Evolutionary conservation across 1,284 basidiomycete species (phyloP).

Genomic region (Cystobasidium sp.): DNA sequence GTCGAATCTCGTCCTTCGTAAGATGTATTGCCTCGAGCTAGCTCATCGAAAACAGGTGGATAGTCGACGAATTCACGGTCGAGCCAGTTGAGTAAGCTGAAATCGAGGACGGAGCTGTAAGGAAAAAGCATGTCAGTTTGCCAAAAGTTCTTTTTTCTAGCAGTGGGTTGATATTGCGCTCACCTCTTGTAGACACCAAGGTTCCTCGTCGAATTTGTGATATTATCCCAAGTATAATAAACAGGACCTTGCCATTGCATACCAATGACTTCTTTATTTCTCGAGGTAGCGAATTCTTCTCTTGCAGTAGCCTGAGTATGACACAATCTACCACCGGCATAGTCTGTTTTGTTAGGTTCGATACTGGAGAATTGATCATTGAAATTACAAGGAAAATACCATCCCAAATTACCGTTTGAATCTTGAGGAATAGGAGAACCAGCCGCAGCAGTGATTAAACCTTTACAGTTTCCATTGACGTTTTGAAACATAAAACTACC

Average conservation of each 20-base stretch:
- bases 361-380: constrained; percentile 73
- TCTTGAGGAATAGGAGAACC: constrained; percentile 70
- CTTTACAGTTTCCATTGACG: constrained; percentile 78
- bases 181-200: constrained; percentile 89
- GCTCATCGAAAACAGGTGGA: constrained; percentile 77
- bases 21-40: constrained; percentile 71
- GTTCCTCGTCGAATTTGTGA: constrained; percentile 72
- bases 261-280: constrained; percentile 48
- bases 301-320: constrained; percentile 69
- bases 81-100: constrained; percentile 82
- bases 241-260: constrained; percentile 76
- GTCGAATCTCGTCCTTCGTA: constrained; percentile 85
- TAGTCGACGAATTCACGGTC: constrained; percentile 76
- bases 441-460: constrained; percentile 72
- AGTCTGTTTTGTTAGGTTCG: constrained; percentile 70
- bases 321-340: constrained; percentile 70
- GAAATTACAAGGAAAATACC: constrained; percentile 97
- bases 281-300: constrained; percentile 58
- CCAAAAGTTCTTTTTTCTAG: constrained; percentile 46
- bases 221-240: constrained; percentile 89
- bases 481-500: constrained; percentile 94
- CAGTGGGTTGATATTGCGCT: constrained; percentile 54
- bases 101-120: constrained; percentile 79
- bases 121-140: constrained; percentile 19
- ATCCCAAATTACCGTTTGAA: constrained; percentile 62